Base-by-base conservation (phyloP, 1,284 basidiomycete genomes). In the Leccinum subrobustum region DNA sequence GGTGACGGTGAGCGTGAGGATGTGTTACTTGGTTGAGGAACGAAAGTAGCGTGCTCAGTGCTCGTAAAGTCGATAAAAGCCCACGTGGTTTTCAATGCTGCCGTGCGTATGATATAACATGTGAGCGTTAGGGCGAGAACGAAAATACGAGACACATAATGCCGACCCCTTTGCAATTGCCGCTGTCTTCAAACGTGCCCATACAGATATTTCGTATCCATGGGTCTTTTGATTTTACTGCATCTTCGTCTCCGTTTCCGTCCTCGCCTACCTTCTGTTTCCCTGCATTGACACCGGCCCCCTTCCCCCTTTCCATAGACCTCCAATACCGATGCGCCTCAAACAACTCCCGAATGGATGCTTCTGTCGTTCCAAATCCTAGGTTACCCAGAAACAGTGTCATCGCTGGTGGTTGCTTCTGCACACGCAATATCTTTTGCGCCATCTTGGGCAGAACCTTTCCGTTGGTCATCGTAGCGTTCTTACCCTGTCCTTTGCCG, bases 101-200 rank as follows among this genome's bases (percentile, higher is more conserved):
- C 37, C 48, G 12, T 25, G n/a, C 37, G 25, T 57, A 42, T 5
- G 47, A 27, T 35, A 61, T 3, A 3, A 42, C 8, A 18, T 39
- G 33, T 29, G 4, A 44, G 39, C 9, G 14, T 42, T 16, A 3
- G n/a, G 25, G 37, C 2, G n/a, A 23, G 5, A 42, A 54, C 18
- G 16, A 2, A 11, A 12, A 25, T 4, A n/a, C 11, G 8, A 50
- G 11, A 18, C 4, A 31, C 29, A 9, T 9, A 23, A 50, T 65
- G 72, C 70, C 37, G 50, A 97, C 92, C 96, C n/a, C 29, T 83
- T 98, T 99, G 77, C 96, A 98, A 63, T 88, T 80, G 7, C 95
- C 95, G 58, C 85, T 91, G 74, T 98, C 96, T 73, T 98, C 94
- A 67, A 99, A 99, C n/a, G 95, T 95, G 2, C 94, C 95, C 82